Conservation (phyloP, 2,329 filamentous ascomycete genomes). For the Pseudogymnoascus sp. region DNA sequence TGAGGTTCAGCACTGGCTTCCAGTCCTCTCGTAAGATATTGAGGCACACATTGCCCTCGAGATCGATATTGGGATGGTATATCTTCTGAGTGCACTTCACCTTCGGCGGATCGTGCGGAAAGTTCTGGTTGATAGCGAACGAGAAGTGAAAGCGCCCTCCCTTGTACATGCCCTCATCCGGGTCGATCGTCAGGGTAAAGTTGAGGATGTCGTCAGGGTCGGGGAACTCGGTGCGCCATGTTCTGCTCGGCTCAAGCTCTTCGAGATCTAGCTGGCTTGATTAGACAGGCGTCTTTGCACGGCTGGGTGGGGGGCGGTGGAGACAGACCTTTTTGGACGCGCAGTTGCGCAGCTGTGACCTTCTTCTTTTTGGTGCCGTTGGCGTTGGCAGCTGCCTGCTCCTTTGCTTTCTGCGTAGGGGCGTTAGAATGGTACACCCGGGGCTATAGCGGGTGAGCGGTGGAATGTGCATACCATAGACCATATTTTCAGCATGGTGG, state of each 20-base stretch:
- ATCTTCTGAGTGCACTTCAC: conserved; percentile 97
- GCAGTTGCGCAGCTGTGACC: conserved; percentile 89
- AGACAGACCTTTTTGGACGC: conserved; percentile 81
- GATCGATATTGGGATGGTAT: conserved; percentile 97
- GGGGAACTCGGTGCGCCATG: conserved; percentile 75
- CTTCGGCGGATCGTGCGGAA: conserved; percentile 95
- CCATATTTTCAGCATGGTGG: conserved; percentile 98
- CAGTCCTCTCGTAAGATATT: conserved; percentile 97
- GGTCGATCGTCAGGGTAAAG: conserved; percentile 74
- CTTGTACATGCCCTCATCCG: conserved; percentile 85
- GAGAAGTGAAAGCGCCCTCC: conserved; percentile 80
- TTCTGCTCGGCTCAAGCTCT: conserved; percentile 69
- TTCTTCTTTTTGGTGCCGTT: conserved; percentile 92
- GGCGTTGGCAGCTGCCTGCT: conserved; percentile 87
- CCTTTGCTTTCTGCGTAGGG: conserved; percentile 74
- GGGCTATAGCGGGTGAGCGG: conserved; percentile 5
- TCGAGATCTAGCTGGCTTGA: conserved; percentile 56
- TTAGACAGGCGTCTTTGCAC: neutral
- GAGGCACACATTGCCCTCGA: conserved; percentile 94
- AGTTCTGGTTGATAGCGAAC: conserved; percentile 89
- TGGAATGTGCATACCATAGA: conserved; percentile 65
- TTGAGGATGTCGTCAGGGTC: conserved; percentile 81
- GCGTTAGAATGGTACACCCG: conserved; percentile 17
- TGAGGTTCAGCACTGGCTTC: conserved; percentile 96
- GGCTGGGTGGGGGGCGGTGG: neutral